Conservation (phyloP, 192 early-diverging fungal genomes). For the Coemansia sp. region DNA sequence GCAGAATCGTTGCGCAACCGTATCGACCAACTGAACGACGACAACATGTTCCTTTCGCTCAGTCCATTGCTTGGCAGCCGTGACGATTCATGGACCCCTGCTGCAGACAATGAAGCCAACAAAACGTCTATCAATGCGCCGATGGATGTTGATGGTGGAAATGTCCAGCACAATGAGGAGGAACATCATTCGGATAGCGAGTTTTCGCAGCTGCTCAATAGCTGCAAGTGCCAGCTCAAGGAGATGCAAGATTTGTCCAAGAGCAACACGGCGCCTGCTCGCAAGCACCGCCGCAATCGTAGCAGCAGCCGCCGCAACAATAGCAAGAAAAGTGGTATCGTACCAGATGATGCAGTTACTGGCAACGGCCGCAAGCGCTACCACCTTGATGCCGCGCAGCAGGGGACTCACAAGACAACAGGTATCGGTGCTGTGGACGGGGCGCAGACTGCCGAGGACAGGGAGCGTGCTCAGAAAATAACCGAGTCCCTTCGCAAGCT, state of each 20-base stretch:
- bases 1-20: slow-evolving; percentile 37
- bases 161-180: background rate
- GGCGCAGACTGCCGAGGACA: background rate
- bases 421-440: background rate
- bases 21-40: slow-evolving; percentile 27
- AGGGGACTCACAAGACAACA: background rate
- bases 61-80: slow-evolving; percentile 20
- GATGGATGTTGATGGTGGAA: background rate
- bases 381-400: background rate
- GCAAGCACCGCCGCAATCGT: slow-evolving; percentile 20
- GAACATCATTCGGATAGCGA: slow-evolving; percentile 26
- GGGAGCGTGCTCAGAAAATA: background rate
- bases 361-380: background rate
- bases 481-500: slow-evolving; percentile 15
- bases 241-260: slow-evolving; percentile 23
- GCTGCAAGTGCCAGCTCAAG: slow-evolving; percentile 41
- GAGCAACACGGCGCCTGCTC: slow-evolving; percentile 6
- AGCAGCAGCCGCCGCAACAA: background rate
- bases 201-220: slow-evolving; percentile 33
- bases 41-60: slow-evolving; percentile 31
- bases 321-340: background rate
- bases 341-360: background rate
- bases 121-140: background rate
- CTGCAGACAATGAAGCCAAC: no score
- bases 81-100: no score